Evolutionary conservation across 2,329 filamentous ascomycete genomes (phyloP), one percentile per base, ranked within the genome.

Genomic region (Colletotrichum tabaci): DNA sequence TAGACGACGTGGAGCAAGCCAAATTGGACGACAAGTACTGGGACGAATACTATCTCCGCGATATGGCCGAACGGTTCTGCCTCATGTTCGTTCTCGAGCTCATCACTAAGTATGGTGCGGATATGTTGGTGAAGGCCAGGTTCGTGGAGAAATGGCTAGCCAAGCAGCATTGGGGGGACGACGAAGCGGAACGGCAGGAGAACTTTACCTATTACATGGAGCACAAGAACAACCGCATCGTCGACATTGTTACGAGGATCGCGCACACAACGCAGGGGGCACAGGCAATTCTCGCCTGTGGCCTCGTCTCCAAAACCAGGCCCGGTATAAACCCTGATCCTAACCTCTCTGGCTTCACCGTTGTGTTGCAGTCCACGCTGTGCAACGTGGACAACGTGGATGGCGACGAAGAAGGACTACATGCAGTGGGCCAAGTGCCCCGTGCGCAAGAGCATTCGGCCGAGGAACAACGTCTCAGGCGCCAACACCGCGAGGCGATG

Each of bases 401-500:
- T 40, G 73, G 75, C 21, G 50, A 46, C 23, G 73, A 73, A 21
- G 79, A 78, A 47, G 63, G 56, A 13, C 49, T 66, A 4, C 73
- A 53, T 66, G 77, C 76, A 50, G 74, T 77, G 63, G 79, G 80
- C 69, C 75, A 79, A 64, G 77, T 82, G 56, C 80, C 82, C 13
- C 76, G 82, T 46, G 78, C 80, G 2, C 76, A 85, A 71, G 88
- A 89, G 68, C 88, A 90, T 78, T 90, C 85, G 71, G 85, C 82
- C 8, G 91, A 91, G 78, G 93, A 96, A 79, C 91, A 93, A 77
- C 89, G 92, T 64, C 85, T 95, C 72, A 86, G 94, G 71, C 88
- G 95, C 74, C 88, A 94, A 61, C 89, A 96, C 77, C 88, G 95
- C 75, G 94, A 98, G 83, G 95, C 94, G 5, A 95, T 98, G 89